Conservation (phyloP, 2,329 filamentous ascomycete species). For the Paracoccidioides lutzii region DNA sequence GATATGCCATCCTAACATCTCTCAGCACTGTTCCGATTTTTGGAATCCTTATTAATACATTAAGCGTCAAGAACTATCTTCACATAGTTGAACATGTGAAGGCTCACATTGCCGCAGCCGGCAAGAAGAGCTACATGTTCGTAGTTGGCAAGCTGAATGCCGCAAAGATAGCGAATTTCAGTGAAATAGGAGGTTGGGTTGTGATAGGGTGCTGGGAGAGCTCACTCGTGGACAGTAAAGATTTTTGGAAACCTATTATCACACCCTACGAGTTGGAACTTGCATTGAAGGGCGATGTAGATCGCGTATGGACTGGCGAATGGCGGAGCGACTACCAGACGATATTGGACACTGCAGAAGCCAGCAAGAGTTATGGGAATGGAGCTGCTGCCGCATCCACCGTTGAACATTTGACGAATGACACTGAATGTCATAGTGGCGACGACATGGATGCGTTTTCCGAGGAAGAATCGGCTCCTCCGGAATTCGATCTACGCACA, state of each 20-base stretch:
- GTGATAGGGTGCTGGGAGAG: conserved; percentile 98
- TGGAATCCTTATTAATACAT: conserved; percentile 89
- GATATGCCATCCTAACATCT: conserved; percentile 74
- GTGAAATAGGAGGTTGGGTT: conserved; percentile 91
- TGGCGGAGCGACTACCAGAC: conserved; percentile 82
- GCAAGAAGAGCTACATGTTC: conserved; percentile 92
- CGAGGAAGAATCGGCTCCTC: conserved; percentile 55
- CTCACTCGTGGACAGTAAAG: conserved; percentile 74
- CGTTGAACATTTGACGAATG: background rate
- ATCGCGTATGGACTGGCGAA: conserved; percentile 70
- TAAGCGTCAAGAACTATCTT: conserved; percentile 84
- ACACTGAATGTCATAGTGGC: conserved; percentile 30
- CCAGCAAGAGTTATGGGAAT: conserved; percentile 16
- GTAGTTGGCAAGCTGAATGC: conserved; percentile 95
- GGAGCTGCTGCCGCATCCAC: conserved; percentile 7
- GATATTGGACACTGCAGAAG: conserved; percentile 37
- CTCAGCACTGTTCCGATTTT: conserved; percentile 73
- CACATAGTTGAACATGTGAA: conserved; percentile 63
- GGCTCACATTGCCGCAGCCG: conserved; percentile 57
- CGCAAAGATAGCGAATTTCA: conserved; percentile 92
- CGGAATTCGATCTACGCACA: conserved; percentile 84
- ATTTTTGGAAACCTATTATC: conserved; percentile 77
- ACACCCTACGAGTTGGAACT: conserved; percentile 89
- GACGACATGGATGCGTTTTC: conserved; percentile 43
- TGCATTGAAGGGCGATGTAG: conserved; percentile 59